Conservation (phyloP, 176 grass and related monocot species). For the Canna indica region DNA sequence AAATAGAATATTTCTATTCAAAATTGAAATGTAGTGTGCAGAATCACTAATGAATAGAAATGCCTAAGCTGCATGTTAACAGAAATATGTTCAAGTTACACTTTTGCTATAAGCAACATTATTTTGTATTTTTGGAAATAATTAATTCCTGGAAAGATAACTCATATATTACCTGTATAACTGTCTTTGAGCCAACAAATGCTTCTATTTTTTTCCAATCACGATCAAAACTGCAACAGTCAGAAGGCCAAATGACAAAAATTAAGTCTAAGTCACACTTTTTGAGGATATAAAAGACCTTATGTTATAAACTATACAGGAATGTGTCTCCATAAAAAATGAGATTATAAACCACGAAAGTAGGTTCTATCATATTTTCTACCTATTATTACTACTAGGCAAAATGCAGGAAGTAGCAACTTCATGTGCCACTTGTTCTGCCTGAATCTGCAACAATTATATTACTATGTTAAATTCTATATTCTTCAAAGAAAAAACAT, state of each 20-base stretch:
- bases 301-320: neutral
- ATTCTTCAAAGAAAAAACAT: no score
- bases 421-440: neutral
- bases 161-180: slow-evolving; percentile 6
- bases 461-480: no score
- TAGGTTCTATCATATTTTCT: neutral
- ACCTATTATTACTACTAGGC: neutral
- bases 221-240: slow-evolving; percentile 8
- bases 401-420: neutral
- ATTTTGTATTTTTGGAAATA: neutral
- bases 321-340: neutral
- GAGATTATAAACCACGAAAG: neutral
- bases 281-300: neutral
- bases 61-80: neutral
- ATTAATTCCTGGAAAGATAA: neutral
- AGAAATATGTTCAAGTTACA: neutral
- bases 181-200: slow-evolving; percentile 12
- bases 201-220: slow-evolving; percentile 15
- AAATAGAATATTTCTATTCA: no score
- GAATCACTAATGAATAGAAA: neutral
- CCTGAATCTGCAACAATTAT: no score
- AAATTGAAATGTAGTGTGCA: neutral
- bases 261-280: neutral
- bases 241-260: neutral
- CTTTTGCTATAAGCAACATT: neutral